Evolutionary conservation across 2,329 filamentous ascomycete genomes (phyloP).

Genomic region (Camillea tinctor): DNA sequence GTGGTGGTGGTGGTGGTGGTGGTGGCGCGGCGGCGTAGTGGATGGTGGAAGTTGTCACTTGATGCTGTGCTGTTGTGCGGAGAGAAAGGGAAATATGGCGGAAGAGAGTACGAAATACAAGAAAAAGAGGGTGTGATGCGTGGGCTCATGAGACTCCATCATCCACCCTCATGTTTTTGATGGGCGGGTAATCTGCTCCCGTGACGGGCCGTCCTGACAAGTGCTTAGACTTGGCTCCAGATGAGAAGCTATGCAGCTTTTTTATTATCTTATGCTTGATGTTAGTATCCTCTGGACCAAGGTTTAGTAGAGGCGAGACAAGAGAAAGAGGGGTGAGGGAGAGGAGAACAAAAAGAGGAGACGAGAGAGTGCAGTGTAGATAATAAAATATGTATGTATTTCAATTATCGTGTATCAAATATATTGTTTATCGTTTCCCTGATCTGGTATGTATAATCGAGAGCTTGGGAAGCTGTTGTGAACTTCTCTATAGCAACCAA

Average conservation of each 20-base stretch:
- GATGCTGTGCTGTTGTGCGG: slow-evolving; percentile 14
- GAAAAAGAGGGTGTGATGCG: slow-evolving; percentile 19
- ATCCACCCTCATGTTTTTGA: slow-evolving; percentile 4
- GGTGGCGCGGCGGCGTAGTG: slow-evolving; percentile 1
- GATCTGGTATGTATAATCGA: background rate
- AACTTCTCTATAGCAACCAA: background rate
- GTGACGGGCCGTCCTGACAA: slow-evolving; percentile 9
- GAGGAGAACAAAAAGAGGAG: background rate
- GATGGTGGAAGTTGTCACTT: slow-evolving; percentile 19
- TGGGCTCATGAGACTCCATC: slow-evolving; percentile 17
- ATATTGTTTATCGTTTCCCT: background rate
- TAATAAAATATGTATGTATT: background rate
- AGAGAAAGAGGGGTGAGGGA: background rate
- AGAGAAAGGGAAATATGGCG: background rate
- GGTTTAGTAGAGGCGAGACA: background rate
- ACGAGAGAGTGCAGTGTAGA: background rate
- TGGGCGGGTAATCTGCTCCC: slow-evolving; percentile 13
- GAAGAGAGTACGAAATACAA: too few species aligned
- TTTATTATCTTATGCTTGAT: background rate
- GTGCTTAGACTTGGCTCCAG: background rate
- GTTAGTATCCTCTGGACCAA: background rate
- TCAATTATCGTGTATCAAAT: background rate
- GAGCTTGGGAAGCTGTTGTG: background rate
- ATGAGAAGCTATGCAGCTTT: background rate
- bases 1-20: background rate